These are phyloP conservation scores for Xylariaceae sp. DNA, from an alignment of 2,329 filamentous ascomycete species.

Conservation along the genomic window DNA sequence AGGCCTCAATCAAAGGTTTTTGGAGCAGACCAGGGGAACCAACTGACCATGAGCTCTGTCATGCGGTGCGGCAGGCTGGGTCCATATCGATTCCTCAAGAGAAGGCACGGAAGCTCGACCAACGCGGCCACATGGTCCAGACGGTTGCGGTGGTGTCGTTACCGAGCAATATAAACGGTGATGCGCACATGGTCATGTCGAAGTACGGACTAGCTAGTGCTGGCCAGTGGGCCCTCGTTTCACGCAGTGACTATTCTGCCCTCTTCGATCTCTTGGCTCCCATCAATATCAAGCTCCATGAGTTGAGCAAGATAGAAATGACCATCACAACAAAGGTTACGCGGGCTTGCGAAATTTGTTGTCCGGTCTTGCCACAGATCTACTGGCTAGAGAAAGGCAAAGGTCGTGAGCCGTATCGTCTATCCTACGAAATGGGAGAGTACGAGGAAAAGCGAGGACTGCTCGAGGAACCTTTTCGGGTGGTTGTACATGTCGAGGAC, in stretches of 20 bases:
- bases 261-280: slow-evolving; percentile 27
- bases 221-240: slow-evolving; percentile 19
- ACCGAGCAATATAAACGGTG: slow-evolving; percentile 12
- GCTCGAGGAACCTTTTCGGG: slow-evolving; percentile 14
- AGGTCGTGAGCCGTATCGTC: slow-evolving; percentile 21
- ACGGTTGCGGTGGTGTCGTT: slow-evolving; percentile 20
- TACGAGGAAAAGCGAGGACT: slow-evolving; percentile 15
- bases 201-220: slow-evolving; percentile 13
- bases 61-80: slow-evolving; percentile 2
- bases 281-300: slow-evolving; percentile 22
- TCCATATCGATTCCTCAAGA: slow-evolving; percentile 5
- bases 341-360: background rate
- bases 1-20: slow-evolving; percentile 14
- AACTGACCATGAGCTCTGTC: background rate
- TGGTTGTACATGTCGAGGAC: slow-evolving; percentile 14
- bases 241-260: slow-evolving; percentile 22
- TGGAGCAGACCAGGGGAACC: slow-evolving; percentile 3
- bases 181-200: slow-evolving; percentile 9
- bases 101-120: background rate
- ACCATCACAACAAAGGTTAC: background rate
- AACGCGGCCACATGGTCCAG: background rate
- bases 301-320: slow-evolving; percentile 4
- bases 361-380: slow-evolving; percentile 11
- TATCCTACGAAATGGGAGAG: slow-evolving; percentile 18
- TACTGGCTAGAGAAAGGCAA: slow-evolving; percentile 24